A percentile compares a stretch with the other conserved stretches of the same genome.
These are phyloP conservation scores for Fraxinus latifolia DNA, from an alignment of 305 asterid species.

Conservation along the genomic window DNA sequence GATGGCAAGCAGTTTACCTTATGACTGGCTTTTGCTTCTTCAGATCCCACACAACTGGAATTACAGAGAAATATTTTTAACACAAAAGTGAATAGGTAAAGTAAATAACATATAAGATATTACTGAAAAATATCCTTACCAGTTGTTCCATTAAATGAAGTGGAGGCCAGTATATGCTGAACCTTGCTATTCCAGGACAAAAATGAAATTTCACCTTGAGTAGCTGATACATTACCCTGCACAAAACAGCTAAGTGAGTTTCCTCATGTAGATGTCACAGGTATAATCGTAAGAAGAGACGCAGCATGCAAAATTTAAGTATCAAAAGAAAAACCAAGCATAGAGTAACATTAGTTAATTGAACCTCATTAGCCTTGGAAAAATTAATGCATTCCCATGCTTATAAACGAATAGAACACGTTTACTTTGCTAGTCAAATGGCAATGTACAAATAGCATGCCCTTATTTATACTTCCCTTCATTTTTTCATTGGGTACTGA, in stretches of 20 bases:
- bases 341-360: neutral
- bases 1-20: conserved; percentile 49
- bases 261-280: neutral
- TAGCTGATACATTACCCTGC: conserved; percentile 92
- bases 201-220: conserved; percentile 94
- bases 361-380: neutral
- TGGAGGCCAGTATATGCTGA: conserved; percentile 87
- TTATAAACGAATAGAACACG: neutral
- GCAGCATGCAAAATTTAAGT: neutral
- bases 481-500: neutral
- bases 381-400: neutral
- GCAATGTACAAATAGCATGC: neutral
- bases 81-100: conserved; percentile 9
- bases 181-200: conserved; percentile 94
- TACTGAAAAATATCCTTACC: conserved; percentile 46
- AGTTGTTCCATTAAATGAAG: conserved; percentile 88
- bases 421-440: neutral
- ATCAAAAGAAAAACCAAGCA: neutral
- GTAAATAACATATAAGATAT: conserved; percentile 12
- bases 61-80: conserved; percentile 29
- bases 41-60: conserved; percentile 96
- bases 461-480: neutral
- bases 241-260: conserved; percentile 27
- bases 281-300: neutral
- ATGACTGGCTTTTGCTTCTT: conserved; percentile 93